phyloP scores from a whole-genome alignment of 2,329 filamentous ascomycete genomes.

The Aspergillus oerlinghausenensis region DNA sequence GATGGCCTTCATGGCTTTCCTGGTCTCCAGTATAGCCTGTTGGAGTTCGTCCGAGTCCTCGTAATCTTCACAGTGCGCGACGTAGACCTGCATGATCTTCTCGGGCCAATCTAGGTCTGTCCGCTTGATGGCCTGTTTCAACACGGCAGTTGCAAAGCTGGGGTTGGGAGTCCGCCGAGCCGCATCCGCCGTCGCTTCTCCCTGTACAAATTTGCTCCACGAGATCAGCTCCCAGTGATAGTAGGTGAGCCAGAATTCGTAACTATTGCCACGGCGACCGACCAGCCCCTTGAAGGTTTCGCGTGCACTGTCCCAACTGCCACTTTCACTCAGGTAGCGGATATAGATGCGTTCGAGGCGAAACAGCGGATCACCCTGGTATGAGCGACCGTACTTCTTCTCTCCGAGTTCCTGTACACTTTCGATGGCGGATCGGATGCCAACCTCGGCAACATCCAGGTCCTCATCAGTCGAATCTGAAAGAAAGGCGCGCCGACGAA shows the following conservation, averaged over 20 bases:
- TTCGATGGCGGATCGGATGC: slow-evolving; percentile 78
- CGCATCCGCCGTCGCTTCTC: slow-evolving; percentile 49
- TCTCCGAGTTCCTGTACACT: slow-evolving; percentile 75
- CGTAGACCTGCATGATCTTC: slow-evolving; percentile 44
- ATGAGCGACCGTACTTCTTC: slow-evolving; percentile 69
- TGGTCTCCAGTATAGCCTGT: slow-evolving; percentile 66
- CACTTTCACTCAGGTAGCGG: slow-evolving; percentile 82
- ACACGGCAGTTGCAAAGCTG: slow-evolving; percentile 66
- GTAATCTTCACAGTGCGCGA: slow-evolving; percentile 73
- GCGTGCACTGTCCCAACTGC: slow-evolving; percentile 70
- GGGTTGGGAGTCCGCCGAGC: slow-evolving; percentile 61
- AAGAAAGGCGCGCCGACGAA: slow-evolving; percentile 79
- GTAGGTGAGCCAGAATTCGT: slow-evolving; percentile 91
- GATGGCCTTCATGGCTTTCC: slow-evolving; percentile 62
- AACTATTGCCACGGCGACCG: slow-evolving; percentile 67
- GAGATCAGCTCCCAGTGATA: slow-evolving; percentile 86
- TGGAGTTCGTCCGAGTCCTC: slow-evolving; percentile 74
- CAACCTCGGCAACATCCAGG: slow-evolving; percentile 83
- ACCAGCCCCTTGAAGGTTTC: slow-evolving; percentile 70
- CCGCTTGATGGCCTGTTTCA: slow-evolving; percentile 64
- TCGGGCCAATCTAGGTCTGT: slow-evolving; percentile 48
- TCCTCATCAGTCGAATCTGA: slow-evolving; percentile 73
- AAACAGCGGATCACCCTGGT: slow-evolving; percentile 82
- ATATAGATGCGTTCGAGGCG: slow-evolving; percentile 88
- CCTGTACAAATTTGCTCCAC: slow-evolving; percentile 56